Percentiles rank a stretch among this genome's conserved stretches.
These are phyloP conservation scores for Ormosia semicastrata DNA, from an alignment of 306 rosid species.

Conservation along the genomic window DNA sequence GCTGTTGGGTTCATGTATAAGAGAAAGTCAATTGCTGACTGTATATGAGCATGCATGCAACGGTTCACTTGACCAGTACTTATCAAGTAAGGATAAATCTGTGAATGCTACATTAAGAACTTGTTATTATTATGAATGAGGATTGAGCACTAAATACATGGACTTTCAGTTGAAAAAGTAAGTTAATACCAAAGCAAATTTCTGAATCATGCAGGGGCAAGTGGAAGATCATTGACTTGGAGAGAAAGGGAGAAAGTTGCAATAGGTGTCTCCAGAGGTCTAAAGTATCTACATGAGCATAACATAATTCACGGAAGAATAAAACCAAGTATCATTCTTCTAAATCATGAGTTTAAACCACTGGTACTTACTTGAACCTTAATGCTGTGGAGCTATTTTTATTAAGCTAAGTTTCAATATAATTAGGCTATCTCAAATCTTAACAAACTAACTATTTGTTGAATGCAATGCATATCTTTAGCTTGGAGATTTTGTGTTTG, in stretches of 20 bases:
- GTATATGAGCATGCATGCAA: slow-evolving; percentile 74
- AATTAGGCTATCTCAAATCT: background rate
- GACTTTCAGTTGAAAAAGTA: background rate
- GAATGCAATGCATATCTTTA: slow-evolving; percentile 14
- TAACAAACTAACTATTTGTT: background rate
- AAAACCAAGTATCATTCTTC: slow-evolving; percentile 77
- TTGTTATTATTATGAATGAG: background rate
- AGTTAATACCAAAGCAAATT: background rate
- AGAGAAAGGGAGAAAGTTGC: slow-evolving; percentile 73
- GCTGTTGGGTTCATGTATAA: slow-evolving; percentile 69
- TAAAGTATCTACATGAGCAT: slow-evolving; percentile 64
- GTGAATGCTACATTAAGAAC: background rate
- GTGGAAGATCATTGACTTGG: slow-evolving; percentile 56
- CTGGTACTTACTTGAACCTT: slow-evolving; percentile 49
- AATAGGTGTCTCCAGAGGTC: slow-evolving; percentile 64
- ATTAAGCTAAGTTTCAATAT: background rate
- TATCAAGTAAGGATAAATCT: slow-evolving; percentile 54
- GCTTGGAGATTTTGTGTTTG: slow-evolving; percentile 42
- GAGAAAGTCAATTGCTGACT: slow-evolving; percentile 48
- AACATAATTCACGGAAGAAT: slow-evolving; percentile 71
- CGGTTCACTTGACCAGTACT: slow-evolving; percentile 65
- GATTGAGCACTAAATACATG: background rate
- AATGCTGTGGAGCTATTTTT: background rate
- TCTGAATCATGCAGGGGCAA: slow-evolving; percentile 46
- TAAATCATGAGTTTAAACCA: slow-evolving; percentile 65